These are phyloP conservation scores for Pneumocystis canis DNA, from an alignment of 1,139 yeast genomes.

Conservation along the genomic window DNA sequence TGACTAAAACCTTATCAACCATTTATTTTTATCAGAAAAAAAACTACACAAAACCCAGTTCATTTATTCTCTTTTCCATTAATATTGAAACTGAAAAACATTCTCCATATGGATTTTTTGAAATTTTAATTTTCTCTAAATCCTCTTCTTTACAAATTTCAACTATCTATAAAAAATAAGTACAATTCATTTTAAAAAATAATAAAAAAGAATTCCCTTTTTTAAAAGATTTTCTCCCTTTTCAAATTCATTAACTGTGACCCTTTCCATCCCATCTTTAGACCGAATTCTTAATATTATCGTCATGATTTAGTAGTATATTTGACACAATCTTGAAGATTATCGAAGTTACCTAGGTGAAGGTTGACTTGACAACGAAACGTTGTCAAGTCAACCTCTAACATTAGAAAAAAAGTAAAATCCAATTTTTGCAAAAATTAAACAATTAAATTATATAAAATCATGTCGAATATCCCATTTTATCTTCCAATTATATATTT, in stretches of 20 bases:
- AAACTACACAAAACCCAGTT: background rate
- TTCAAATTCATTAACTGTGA: background rate
- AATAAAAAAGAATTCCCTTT: background rate
- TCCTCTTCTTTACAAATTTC: background rate
- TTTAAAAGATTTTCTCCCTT: background rate
- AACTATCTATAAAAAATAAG: background rate
- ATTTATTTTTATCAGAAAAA: background rate
- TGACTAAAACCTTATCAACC: background rate
- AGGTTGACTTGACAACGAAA: background rate
- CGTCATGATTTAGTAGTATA: background rate
- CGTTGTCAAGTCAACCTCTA: background rate
- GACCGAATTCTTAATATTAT: background rate
- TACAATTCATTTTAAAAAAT: background rate
- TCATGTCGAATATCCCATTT: conserved; percentile 19
- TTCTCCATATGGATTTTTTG: background rate
- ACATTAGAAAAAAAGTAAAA: background rate
- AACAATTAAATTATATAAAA: background rate
- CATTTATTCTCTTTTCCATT: background rate
- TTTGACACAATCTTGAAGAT: too few relatives aligned
- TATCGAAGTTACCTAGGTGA: background rate
- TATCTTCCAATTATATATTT: conserved; percentile 75
- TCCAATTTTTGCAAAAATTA: too few relatives aligned
- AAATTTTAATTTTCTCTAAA: background rate
- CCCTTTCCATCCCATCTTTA: background rate
- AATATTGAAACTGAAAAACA: background rate